Evolutionary conservation across 1,284 basidiomycete genomes (phyloP).

Genomic region (Inonotus hispidus): DNA sequence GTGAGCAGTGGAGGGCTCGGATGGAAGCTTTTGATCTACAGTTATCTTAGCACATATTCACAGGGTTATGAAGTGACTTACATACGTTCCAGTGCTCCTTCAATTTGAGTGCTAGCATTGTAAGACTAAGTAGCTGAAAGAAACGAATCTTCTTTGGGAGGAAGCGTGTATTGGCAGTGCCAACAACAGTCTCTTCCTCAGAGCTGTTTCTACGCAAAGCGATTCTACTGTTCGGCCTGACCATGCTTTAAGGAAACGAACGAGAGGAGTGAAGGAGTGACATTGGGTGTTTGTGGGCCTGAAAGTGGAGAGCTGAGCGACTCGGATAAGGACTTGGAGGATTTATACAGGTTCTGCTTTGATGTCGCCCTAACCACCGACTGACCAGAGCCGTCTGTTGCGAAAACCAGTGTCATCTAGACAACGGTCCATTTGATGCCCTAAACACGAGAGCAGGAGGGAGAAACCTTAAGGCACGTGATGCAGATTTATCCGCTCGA

Average conservation of each 20-base stretch:
- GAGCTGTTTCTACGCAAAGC: neutral
- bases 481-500: too few species aligned
- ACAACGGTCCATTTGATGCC: neutral
- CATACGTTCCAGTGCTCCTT: conserved; percentile 46
- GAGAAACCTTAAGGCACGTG: too few species aligned
- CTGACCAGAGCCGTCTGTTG: neutral
- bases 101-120: conserved; percentile 44
- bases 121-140: conserved; percentile 29
- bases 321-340: neutral
- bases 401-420: neutral
- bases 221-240: neutral
- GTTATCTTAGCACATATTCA: neutral
- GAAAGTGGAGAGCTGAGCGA: neutral
- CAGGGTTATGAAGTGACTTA: conserved; percentile 25
- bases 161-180: neutral
- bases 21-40: conserved; percentile 10
- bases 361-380: neutral
- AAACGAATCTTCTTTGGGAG: conserved; percentile 9
- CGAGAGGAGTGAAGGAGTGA: neutral
- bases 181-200: neutral
- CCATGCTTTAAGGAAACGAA: neutral
- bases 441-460: too few species aligned
- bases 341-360: neutral
- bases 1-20: neutral
- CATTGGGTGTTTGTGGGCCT: neutral